phyloP scores from a whole-genome alignment of 257 asterid species.

The Solanum okadae region DNA sequence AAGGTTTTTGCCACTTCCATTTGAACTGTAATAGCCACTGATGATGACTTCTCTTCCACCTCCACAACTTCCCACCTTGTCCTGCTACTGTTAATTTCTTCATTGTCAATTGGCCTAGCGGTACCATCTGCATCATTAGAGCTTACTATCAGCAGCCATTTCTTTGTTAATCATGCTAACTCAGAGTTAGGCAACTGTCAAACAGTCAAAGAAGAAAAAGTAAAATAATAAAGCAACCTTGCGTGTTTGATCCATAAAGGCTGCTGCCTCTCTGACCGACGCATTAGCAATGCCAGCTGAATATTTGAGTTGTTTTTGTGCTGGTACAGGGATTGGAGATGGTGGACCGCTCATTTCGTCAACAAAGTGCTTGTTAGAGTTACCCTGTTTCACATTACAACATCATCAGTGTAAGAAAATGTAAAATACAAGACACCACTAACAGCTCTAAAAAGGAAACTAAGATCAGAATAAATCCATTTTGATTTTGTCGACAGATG shows the following conservation, averaged over 20 bases:
- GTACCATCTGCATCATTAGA: constrained; percentile 65
- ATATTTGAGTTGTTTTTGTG: constrained; percentile 94
- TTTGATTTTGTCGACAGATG: background rate
- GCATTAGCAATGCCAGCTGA: constrained; percentile 90
- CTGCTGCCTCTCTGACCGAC: constrained; percentile 61
- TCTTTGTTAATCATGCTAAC: background rate
- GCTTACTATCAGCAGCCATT: background rate
- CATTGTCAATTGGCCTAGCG: constrained; percentile 82
- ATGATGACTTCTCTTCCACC: constrained; percentile 99
- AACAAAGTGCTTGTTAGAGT: constrained; percentile 54
- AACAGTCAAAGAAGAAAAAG: background rate
- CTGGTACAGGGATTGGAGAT: constrained; percentile 88
- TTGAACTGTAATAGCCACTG: constrained; percentile 98
- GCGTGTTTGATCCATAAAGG: constrained; percentile 68
- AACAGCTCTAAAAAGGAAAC: background rate
- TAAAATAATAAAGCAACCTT: constrained; percentile 43
- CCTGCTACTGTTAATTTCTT: constrained; percentile 83
- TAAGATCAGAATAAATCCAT: background rate
- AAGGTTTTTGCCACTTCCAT: constrained; percentile 99
- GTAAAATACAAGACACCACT: background rate
- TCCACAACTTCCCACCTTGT: constrained; percentile 95
- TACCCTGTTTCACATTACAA: constrained; percentile 17
- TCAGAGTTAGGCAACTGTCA: background rate
- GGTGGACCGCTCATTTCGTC: constrained; percentile 60
- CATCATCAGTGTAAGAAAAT: background rate